phyloP scores from a whole-genome alignment of 2,329 filamentous ascomycete species.

The Alternaria brassicae region DNA sequence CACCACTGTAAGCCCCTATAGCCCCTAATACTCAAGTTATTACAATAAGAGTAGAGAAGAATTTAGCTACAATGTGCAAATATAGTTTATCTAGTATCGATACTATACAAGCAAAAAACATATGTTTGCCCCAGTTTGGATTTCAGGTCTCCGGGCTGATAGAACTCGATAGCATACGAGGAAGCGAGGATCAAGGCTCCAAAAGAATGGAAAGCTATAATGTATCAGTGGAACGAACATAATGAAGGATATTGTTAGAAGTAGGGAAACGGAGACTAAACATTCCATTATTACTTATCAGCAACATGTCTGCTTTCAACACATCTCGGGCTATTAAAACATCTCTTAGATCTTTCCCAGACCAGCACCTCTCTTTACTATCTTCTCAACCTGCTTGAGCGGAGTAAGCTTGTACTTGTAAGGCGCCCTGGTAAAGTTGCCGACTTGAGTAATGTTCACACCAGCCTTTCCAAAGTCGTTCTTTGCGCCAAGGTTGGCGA shows the following conservation, averaged over 20 bases:
- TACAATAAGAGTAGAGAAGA: too few relatives aligned
- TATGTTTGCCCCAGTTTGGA: too few relatives aligned
- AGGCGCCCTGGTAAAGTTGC: conserved; percentile 58
- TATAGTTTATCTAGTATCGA: too few relatives aligned
- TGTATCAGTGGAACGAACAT: background rate
- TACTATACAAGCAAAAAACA: too few relatives aligned
- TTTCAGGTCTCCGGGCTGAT: too few relatives aligned
- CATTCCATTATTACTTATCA: background rate
- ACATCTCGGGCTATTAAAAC: background rate
- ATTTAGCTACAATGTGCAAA: too few relatives aligned
- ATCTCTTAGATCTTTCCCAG: conserved; percentile 51
- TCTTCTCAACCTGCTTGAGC: conserved; percentile 51
- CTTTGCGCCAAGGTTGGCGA: conserved; percentile 60
- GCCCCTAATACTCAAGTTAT: too few relatives aligned
- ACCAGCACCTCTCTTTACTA: conserved; percentile 56
- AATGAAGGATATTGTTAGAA: background rate
- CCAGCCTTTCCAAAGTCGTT: conserved; percentile 59
- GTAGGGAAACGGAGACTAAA: background rate
- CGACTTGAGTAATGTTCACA: conserved; percentile 62
- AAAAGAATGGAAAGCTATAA: too few relatives aligned
- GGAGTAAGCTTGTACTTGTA: conserved; percentile 60
- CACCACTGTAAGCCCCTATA: too few relatives aligned
- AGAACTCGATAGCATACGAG: too few relatives aligned
- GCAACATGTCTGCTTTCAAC: background rate
- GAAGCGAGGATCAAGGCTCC: too few relatives aligned